Evolutionary conservation across 2,329 filamentous ascomycete genomes (phyloP), one percentile per base, ranked within the genome.

Genomic region (Mollisiaceae sp.): DNA sequence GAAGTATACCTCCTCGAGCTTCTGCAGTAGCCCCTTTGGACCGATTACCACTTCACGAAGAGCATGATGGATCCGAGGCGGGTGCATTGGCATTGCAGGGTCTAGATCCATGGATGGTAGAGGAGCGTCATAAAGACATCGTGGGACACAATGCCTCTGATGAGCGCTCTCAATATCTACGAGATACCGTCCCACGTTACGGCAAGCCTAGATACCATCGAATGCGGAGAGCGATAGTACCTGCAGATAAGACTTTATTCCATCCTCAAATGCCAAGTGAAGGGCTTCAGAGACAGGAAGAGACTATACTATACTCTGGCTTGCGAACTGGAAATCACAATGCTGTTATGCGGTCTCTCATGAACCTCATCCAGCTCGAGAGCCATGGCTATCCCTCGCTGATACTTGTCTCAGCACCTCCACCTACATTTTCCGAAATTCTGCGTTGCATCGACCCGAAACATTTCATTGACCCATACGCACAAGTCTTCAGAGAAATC

Each of bases 401-500:
- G 8, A 74, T 79, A 54, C 69, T 82, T 6, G 69, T 69, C 15
- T 59, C 67, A 0, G 73, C 93, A 24, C 82, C 89, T 0, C 75
- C 81, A 1, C 79, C 82, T 1, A 83, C 83, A 0, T 88, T 93
- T 72, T 86, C 87, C 1, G 87, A 90, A 68, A 83, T 91, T 11
- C 75, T 94, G 36, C 82, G 83, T 39, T 80, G 82, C 5, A 76
- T 93, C 9, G 87, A 91, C 64, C 89, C 90, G 0, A 72, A 76
- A 27, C 76, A 83, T 68, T 82, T 85, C 66, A 70, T 86, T 47
- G 75, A 78, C 27, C 78, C 79, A 1, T 79, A 81, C 70, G 78
- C 84, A 4, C 72, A 76, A 24, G 77, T 87, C 20, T 79, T 84
- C 60, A 74, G 77, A 22, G 76, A 82, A 14, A 74, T 86, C 22